phyloP scores from a whole-genome alignment of 257 asterid species.

The Mitragyna speciosa region DNA sequence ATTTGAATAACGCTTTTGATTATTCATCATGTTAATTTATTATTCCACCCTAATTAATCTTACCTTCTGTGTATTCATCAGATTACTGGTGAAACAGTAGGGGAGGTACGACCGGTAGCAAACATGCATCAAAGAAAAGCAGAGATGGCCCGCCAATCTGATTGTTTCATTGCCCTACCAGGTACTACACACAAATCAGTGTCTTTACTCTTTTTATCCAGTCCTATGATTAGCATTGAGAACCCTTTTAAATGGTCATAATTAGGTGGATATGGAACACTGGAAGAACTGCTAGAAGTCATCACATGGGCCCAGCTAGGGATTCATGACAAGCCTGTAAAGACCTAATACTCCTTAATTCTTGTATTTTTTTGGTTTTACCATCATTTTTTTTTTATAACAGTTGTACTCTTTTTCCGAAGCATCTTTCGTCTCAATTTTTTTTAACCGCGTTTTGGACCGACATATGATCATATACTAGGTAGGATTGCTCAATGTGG shows the following conservation, averaged over 20 bases:
- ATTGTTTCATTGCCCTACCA: conserved; percentile 58
- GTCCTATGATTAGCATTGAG: background rate
- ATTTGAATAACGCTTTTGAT: background rate
- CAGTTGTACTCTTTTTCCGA: background rate
- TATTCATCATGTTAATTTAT: background rate
- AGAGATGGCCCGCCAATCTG: conserved; percentile 57
- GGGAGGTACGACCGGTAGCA: conserved; percentile 50
- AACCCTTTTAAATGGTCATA: background rate
- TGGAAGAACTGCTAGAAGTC: conserved; percentile 57
- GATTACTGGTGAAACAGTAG: conserved; percentile 56
- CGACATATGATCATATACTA: background rate
- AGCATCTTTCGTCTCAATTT: background rate
- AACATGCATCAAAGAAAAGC: conserved; percentile 66
- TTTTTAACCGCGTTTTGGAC: background rate
- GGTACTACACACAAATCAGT: conserved; percentile 15
- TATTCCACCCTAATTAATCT: background rate
- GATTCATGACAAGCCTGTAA: conserved; percentile 68
- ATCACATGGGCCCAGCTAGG: conserved; percentile 66
- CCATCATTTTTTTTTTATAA: background rate
- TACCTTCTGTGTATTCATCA: conserved; percentile 12
- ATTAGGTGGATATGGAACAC: conserved; percentile 63
- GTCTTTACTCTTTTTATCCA: background rate
- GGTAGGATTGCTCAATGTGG: conserved; percentile 62
- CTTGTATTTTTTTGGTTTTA: background rate
- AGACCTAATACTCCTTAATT: background rate